Base-by-base conservation (phyloP, 768 basidiomycete genomes). In the Pleurotus ostreatus region DNA sequence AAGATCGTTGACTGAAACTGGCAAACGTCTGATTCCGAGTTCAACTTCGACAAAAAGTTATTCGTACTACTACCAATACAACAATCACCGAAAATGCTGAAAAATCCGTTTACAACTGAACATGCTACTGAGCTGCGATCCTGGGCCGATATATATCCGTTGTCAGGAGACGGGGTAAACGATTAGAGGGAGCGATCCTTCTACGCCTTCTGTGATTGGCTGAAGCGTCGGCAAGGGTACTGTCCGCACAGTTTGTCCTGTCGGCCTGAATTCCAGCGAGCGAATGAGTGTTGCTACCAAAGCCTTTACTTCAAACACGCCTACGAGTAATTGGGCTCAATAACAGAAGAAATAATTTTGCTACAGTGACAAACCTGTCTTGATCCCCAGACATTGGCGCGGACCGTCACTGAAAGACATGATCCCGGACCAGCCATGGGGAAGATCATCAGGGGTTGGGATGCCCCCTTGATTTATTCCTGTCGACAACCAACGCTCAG, bases 351-450 rank as follows among this genome's bases (percentile, higher is more conserved):
- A 9, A 23, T 25, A 15, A 48, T n/a, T 16, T 15, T 20, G 20
- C 46, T 9, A 47, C 13, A 23, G 47, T 44, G n/a, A 60, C 65
- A n/a, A 22, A 69, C 67, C 70, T 45, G 75, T 62, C 7, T 73
- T 65, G 61, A 68, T 73, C 16, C 76, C 76, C 55, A 76, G 60
- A 62, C 76, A 77, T 48, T 67, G 72, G 25, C 75, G 59, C 15
- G 74, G 74, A 5, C 77, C 77, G 57, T 76, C 76, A 55, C 67
- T 66, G 64, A 78, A 78, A 25, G 76, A 65, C 12, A 68, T 59
- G 8, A 74, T 57, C 11, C 68, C 68, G 51, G 68, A 68, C 70
- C 73, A 76, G 5, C 76, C 77, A 43, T 58, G 56, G 46, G 73
- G 70, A 11, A 73, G 64, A 12, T 67, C 59, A 26, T 61, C 55